phyloP scores from a whole-genome alignment of 441 rosid species.

The Daphne laureola region DNA sequence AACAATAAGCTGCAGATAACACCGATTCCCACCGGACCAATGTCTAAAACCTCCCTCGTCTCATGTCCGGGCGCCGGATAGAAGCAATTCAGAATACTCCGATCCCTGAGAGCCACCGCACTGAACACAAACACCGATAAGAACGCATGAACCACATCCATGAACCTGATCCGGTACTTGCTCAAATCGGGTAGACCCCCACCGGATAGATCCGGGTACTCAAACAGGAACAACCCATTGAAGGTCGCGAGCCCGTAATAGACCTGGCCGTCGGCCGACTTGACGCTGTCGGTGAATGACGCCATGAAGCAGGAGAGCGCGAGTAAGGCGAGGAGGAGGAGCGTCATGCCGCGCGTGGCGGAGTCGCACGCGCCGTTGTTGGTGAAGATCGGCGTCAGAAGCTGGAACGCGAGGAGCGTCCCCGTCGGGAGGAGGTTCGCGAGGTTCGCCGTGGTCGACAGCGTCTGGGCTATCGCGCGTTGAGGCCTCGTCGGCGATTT shows the following conservation, averaged over 20 bases:
- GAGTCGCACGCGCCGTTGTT: constrained; percentile 48
- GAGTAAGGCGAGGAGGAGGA: constrained; percentile 33
- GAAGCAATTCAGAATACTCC: constrained; percentile 38
- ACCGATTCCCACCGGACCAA: constrained; percentile 50
- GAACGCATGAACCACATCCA: constrained; percentile 43
- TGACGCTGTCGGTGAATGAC: constrained; percentile 50
- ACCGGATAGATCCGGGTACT: constrained; percentile 30
- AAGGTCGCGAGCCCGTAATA: constrained; percentile 52
- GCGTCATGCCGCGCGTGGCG: constrained; percentile 34
- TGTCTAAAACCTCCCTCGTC: constrained; percentile 38
- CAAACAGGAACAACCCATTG: constrained; percentile 47
- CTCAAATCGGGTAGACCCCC: constrained; percentile 38
- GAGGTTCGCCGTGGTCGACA: constrained; percentile 47
- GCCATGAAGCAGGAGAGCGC: constrained; percentile 47
- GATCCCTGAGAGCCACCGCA: constrained; percentile 49
- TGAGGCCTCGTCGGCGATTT: constrained; percentile 27
- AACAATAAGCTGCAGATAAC: constrained; percentile 44
- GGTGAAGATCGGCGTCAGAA: constrained; percentile 53
- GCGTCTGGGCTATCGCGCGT: constrained; percentile 43
- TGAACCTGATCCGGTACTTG: constrained; percentile 26
- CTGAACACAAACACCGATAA: constrained; percentile 45
- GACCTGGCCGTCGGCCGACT: constrained; percentile 33
- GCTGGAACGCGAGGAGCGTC: constrained; percentile 53
- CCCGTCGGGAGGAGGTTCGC: constrained; percentile 72
- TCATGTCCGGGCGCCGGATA: constrained; percentile 39